These are phyloP conservation scores for Rhipidocladum racemiflorum DNA, from an alignment of 176 grass and related monocot genomes.

Conservation along the genomic window DNA sequence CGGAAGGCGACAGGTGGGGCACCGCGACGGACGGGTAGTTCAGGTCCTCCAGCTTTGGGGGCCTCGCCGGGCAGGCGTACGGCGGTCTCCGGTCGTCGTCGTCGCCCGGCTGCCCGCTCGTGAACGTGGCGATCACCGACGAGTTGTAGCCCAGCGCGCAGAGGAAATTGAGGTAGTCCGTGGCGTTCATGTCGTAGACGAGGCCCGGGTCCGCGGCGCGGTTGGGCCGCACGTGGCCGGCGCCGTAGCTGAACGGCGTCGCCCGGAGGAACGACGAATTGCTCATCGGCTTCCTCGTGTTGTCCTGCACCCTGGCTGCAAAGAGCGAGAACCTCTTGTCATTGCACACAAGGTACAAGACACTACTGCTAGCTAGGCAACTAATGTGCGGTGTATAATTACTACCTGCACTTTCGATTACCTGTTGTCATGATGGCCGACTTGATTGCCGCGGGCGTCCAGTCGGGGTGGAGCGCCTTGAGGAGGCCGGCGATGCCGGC, in stretches of 20 bases:
- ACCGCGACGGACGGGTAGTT: slow-evolving; percentile 88
- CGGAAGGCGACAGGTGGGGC: slow-evolving; percentile 55
- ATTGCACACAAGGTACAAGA: background rate
- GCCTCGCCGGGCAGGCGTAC: slow-evolving; percentile 39
- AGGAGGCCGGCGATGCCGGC: slow-evolving; percentile 69
- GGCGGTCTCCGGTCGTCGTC: background rate
- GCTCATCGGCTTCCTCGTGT: slow-evolving; percentile 49
- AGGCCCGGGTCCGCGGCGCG: slow-evolving; percentile 83
- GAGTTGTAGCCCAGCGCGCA: slow-evolving; percentile 88
- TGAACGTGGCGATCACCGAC: slow-evolving; percentile 54
- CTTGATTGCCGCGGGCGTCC: slow-evolving; percentile 67
- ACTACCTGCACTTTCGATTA: no score
- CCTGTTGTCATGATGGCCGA: slow-evolving; percentile 75
- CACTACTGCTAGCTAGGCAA: no score
- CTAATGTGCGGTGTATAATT: background rate
- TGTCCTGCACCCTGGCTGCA: slow-evolving; percentile 71
- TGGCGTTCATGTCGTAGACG: slow-evolving; percentile 58
- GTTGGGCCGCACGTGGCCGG: slow-evolving; percentile 72
- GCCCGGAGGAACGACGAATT: slow-evolving; percentile 62
- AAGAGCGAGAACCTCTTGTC: background rate
- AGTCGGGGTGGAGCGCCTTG: slow-evolving; percentile 57
- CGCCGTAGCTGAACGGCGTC: slow-evolving; percentile 85
- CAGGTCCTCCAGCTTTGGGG: slow-evolving; percentile 47
- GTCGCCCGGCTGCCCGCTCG: background rate
- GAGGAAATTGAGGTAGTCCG: slow-evolving; percentile 75